Percentiles rank a stretch among this genome's conserved stretches.
phyloP scores from a whole-genome alignment of 1,284 basidiomycete genomes.

The Fomitopsis palustris region DNA sequence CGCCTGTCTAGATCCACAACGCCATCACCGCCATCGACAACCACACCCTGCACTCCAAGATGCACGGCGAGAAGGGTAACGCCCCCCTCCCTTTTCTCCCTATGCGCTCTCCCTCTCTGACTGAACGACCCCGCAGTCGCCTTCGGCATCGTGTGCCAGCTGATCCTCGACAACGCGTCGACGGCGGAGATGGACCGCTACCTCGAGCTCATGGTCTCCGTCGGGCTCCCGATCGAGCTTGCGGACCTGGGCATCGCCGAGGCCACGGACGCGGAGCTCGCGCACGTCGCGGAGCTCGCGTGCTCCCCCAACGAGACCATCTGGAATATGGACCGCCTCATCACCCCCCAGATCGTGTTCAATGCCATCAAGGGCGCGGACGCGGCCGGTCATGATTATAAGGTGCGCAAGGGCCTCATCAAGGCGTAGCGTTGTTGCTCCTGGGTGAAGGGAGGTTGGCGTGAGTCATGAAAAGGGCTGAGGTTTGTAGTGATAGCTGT shows the following conservation, averaged over 20 bases:
- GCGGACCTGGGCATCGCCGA: conserved; percentile 29
- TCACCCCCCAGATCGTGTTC: conserved; percentile 28
- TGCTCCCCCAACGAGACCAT: conserved; percentile 31
- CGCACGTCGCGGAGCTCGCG: conserved; percentile 26
- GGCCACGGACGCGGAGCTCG: conserved; percentile 28
- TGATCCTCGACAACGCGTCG: conserved; percentile 26
- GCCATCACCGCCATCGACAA: conserved; percentile 31
- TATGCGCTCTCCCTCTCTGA: background rate
- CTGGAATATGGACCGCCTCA: conserved; percentile 31
- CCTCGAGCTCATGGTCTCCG: conserved; percentile 31
- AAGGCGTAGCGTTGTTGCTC: background rate
- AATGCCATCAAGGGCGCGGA: conserved; percentile 31
- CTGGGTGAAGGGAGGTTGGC: background rate
- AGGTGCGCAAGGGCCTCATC: conserved; percentile 15
- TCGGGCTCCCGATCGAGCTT: conserved; percentile 31
- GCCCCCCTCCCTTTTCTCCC: background rate
- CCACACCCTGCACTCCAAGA: conserved; percentile 24
- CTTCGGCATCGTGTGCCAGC: conserved; percentile 32
- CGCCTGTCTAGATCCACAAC: conserved; percentile 27
- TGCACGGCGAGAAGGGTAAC: conserved; percentile 34
- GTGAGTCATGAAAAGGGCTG: background rate
- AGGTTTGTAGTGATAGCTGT: background rate
- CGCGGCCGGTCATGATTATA: conserved; percentile 27
- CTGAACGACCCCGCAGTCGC: conserved; percentile 18
- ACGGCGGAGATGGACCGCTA: conserved; percentile 28